These are phyloP conservation scores for Trifolium repens DNA, from an alignment of 306 rosid species.

Conservation along the genomic window DNA sequence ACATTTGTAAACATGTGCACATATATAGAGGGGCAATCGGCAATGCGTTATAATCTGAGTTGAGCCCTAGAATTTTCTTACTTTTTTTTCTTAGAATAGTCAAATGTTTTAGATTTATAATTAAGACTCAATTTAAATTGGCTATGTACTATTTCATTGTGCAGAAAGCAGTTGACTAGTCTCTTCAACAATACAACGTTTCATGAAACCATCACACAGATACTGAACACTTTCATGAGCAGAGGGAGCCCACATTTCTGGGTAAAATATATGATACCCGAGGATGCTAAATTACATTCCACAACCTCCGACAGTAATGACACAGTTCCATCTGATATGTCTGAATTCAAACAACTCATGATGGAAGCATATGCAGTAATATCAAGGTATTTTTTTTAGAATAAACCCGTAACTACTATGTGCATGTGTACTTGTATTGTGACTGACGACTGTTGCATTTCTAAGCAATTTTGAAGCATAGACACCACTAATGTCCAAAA, in stretches of 20 bases:
- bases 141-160: conserved; percentile 40
- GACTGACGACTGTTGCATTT: neutral
- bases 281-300: conserved; percentile 49
- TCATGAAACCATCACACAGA: conserved; percentile 63
- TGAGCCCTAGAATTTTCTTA: neutral
- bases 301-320: conserved; percentile 47
- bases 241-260: conserved; percentile 72
- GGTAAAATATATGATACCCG: conserved; percentile 83
- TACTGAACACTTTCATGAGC: conserved; percentile 74
- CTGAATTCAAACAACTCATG: conserved; percentile 80
- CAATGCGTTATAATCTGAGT: conserved; percentile 7
- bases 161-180: conserved; percentile 83
- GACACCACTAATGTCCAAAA: neutral
- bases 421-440: neutral
- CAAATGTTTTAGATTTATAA: conserved; percentile 31
- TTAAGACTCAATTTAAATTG: conserved; percentile 38
- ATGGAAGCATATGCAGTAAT: conserved; percentile 76
- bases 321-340: conserved; percentile 45
- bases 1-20: neutral
- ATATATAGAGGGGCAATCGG: neutral
- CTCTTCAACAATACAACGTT: conserved; percentile 63
- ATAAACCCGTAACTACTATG: neutral
- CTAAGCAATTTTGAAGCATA: neutral
- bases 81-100: no score
- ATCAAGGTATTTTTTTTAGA: conserved; percentile 62